Evolutionary conservation across 169 alveolate genomes (phyloP), one percentile per base, ranked within the genome.

Genomic region (Eimeria brunetti): DNA sequence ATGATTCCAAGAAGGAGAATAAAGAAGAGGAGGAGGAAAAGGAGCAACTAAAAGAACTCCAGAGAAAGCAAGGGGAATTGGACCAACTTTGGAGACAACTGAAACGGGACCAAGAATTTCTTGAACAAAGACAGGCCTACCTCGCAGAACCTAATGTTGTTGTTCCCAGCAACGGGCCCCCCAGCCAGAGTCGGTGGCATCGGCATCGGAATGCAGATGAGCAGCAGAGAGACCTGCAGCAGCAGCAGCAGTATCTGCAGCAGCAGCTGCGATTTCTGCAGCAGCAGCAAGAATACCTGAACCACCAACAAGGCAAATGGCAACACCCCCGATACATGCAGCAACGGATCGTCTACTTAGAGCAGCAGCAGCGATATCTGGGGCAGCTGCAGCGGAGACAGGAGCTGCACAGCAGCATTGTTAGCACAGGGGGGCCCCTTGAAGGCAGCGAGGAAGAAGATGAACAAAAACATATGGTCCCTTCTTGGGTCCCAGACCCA

Each of bases 401-500:
- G 36, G 33, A 75, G 62, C n/a, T 73, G n/a, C 53, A 73, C 58
- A 9, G 41, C 18, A 64, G 75, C 75, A 64, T 64, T 8, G n/a
- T 64, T 64, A 64, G 75, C 75, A 73, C 56, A 24, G 84, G 84
- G 20, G 58, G 62, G 14, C 27, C 27, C 60, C 41, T 33, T 11
- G 38, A 38, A 1, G 85, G 24, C 7, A 22, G 4, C 44, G 33
- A 67, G 16, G 73, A 14, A 2, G 11, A 11, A 5, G 27, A 60
- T 9, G n/a, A n/a, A n/a, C 69, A 12, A n/a, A 44, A 38, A 24
- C 85, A 75, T 33, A 46, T 44, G 20, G 85, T 75, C 2, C 85
- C 85, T 20, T 7, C 53, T 9, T 75, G 85, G 85, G 85, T 75
- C 12, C 85, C 85, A 41, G 89, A 80, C n/a, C 69, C 89, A 22